Base-by-base conservation (phyloP, 257 asterid genomes). In the Pogostemon cablin region DNA sequence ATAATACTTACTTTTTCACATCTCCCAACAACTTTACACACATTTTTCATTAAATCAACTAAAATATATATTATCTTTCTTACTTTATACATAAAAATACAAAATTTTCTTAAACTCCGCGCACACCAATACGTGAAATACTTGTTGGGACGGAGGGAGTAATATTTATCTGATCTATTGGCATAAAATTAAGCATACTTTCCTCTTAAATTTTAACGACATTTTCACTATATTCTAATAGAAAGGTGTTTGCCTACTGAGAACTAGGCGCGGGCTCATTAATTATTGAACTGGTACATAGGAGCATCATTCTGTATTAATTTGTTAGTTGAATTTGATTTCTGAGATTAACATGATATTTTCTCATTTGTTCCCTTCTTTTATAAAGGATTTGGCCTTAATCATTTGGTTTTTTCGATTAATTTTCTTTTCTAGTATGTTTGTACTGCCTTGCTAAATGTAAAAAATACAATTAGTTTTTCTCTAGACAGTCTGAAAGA, bases 301-400 rank as follows among this genome's bases (percentile, higher is more conserved):
- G 10, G 4, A 6, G 40, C 3, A 39, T 6, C 2, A 9, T 48
- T 46, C 65, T 41, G 15, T 35, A 40, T 46, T 20, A 12, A 43
- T 53, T 25, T 61, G 44, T n/a, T 58, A 41, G 59, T 67, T 56
- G 46, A 20, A 65, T 60, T 34, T 60, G 52, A 10, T 42, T 35
- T 15, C 32, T 41, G 7, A 2, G 40, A 25, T 39, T 10, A 41
- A 39, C 5, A 0, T 5, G 6, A 34, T 10, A 3, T 4, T 11
- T 4, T 50, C n/a, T 7, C 5, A 4, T 9, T 4, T n/a, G 8
- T 11, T 12, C 7, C 5, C 15, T 49, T 49, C 5, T 49, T 10
- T 47, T 47, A 3, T 15, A 4, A 2, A 65, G 49, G 20, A 34
- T 42, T 68, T 8, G 34, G 38, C 63, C 12, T 20, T 7, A 32